These are phyloP conservation scores for Citrullus amarus DNA, from an alignment of 306 rosid genomes.

Conservation along the genomic window DNA sequence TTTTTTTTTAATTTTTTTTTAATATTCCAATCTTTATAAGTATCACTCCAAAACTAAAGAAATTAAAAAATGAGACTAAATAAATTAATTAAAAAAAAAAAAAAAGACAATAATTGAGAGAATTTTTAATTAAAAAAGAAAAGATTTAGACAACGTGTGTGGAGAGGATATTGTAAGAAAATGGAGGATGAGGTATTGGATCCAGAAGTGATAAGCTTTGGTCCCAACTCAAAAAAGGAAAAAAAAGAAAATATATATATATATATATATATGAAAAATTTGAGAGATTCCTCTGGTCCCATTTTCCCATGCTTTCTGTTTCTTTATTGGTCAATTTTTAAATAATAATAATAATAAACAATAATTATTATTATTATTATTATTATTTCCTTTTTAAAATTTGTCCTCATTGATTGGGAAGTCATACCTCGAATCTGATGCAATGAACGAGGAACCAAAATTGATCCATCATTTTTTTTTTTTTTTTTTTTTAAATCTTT, in stretches of 20 bases:
- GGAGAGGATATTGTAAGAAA: conserved; percentile 6
- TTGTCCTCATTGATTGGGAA: conserved; percentile 4
- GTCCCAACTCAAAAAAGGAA: neutral
- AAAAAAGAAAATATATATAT: neutral
- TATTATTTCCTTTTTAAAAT: neutral
- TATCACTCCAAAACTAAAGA: too few species aligned
- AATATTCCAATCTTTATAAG: neutral
- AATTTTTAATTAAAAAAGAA: neutral
- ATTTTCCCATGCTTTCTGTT: conserved; percentile 2
- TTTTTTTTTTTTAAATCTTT: neutral
- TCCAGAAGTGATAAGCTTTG: conserved; percentile 7
- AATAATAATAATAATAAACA: neutral
- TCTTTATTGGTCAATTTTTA: neutral
- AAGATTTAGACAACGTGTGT: neutral
- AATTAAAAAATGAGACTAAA: too few species aligned
- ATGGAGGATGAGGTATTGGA: conserved; percentile 5
- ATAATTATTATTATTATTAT: neutral
- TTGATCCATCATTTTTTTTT: neutral
- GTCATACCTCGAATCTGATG: conserved; percentile 14
- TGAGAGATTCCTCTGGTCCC: conserved; percentile 9
- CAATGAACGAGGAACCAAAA: conserved; percentile 10
- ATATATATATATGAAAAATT: too few species aligned
- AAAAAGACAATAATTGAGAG: neutral
- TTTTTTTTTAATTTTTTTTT: neutral
- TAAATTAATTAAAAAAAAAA: too few species aligned